phyloP scores from a whole-genome alignment of 2,329 filamentous ascomycete species.

The Ophiostoma tasmaniense region DNA sequence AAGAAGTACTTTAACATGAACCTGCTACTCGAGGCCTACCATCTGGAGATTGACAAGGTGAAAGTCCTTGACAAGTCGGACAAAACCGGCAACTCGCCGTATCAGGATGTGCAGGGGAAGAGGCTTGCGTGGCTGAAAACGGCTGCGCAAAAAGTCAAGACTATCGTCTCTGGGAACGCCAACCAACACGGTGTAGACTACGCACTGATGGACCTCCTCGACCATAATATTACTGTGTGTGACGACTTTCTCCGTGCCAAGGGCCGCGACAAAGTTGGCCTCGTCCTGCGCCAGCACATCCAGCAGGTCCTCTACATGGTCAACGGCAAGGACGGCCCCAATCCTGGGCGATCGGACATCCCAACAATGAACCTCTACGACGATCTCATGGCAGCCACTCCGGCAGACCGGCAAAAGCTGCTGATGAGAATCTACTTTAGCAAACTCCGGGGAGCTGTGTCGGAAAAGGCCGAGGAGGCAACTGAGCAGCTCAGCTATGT shows the following conservation, averaged over 20 bases:
- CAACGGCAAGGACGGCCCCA: slow-evolving; percentile 28
- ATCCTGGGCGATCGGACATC: background rate
- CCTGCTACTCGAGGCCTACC: slow-evolving; percentile 25
- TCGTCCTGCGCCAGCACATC: slow-evolving; percentile 42
- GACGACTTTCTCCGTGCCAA: slow-evolving; percentile 35
- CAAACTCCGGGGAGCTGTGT: background rate
- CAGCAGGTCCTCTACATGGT: slow-evolving; percentile 41
- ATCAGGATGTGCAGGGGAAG: background rate
- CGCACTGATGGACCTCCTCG: slow-evolving; percentile 31
- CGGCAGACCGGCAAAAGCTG: background rate
- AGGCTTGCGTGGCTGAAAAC: background rate
- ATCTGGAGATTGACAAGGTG: background rate
- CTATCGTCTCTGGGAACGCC: no score
- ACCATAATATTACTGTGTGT: slow-evolving; percentile 34
- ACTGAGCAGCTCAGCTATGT: background rate
- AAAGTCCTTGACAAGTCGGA: background rate
- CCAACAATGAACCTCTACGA: background rate
- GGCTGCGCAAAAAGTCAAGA: background rate
- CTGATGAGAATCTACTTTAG: background rate
- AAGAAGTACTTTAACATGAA: slow-evolving; percentile 38
- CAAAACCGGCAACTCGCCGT: background rate
- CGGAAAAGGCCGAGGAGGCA: background rate
- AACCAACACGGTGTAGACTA: background rate
- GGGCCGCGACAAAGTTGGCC: slow-evolving; percentile 31
- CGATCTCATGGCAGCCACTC: background rate